Base-by-base conservation (phyloP, 176 grass and related monocot species). In the Eragrostis nindensis region DNA sequence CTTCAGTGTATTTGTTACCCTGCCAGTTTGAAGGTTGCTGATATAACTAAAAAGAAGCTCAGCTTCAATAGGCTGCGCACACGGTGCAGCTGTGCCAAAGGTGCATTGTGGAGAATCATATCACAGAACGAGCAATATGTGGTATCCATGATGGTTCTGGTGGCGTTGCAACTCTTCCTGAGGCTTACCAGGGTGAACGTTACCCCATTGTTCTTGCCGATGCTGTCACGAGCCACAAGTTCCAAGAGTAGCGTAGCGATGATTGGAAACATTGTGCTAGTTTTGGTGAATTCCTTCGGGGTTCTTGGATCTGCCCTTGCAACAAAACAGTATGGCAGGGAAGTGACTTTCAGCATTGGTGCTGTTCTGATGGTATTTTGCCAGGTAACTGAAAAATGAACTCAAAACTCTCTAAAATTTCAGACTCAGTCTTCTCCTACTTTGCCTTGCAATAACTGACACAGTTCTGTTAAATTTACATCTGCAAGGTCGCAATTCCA, bases 1-100 rank as follows among this genome's bases (percentile, higher is more conserved):
- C 63, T 89, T 41, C 87, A 84, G 5, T 89, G 25, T 39, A 76
- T 89, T n/a, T 89, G 65, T 68, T 71, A 67, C 82, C 43, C 77
- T 30, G 71, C 55, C 7, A 76, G 67, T 80, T 16, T 89, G 9
- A 89, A 89, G 71, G 70, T 38, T 6, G 36, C 52, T n/a, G 45
- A 80, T 70, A 8, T 50, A 14, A 14, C 27, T 0, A 26, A 66
- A 41, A 89, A 85, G 26, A 44, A 80, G 38, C 36, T 64, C 45
- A 29, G 45, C 29, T 85, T 76, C 45, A 38, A 55, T 40, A 68
- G 11, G 5, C 74, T 62, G 25, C 73, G 21, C 3, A 27, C 11
- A 49, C 45, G 36, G 11, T 66, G 8, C 22, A 44, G 59, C 4
- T 12, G 39, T 2, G 27, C 18, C 7, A 11, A 41, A 38, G 70